Conservation (phyloP, 1,139 yeast genomes). For the Candida glucosophila region DNA sequence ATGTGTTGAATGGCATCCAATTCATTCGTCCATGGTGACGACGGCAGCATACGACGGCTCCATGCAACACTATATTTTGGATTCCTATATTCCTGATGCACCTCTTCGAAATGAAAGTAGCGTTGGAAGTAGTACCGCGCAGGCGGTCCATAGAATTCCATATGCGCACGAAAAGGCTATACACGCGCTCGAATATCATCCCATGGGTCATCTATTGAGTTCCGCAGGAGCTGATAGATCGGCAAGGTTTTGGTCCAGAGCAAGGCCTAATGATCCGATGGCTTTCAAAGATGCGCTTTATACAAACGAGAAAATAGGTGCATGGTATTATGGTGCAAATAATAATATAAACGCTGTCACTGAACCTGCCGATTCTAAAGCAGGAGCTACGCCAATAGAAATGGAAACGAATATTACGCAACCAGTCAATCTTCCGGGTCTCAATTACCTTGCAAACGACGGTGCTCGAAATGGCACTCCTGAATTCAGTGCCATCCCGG, state of each 20-base stretch:
- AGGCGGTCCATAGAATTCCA: slow-evolving; percentile 63
- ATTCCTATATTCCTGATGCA: slow-evolving; percentile 36
- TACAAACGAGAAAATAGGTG: slow-evolving; percentile 61
- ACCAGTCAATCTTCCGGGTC: slow-evolving; percentile 16
- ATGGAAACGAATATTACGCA: slow-evolving; percentile 4
- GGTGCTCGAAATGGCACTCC: slow-evolving; percentile 3
- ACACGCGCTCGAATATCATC: slow-evolving; percentile 86
- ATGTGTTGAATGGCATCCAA: slow-evolving; percentile 87
- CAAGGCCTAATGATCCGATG: slow-evolving; percentile 82
- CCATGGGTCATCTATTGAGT: slow-evolving; percentile 83
- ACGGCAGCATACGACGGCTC: slow-evolving; percentile 91
- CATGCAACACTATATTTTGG: slow-evolving; percentile 65
- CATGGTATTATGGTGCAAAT: slow-evolving; percentile 66
- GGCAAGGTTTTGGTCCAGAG: slow-evolving; percentile 92
- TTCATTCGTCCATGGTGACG: slow-evolving; percentile 69
- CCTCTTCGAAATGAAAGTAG: slow-evolving; percentile 3
- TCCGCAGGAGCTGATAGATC: slow-evolving; percentile 93
- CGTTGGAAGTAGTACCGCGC: slow-evolving; percentile 19
- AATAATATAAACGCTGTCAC: slow-evolving; percentile 54
- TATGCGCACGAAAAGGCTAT: slow-evolving; percentile 93
- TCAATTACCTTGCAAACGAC: slow-evolving; percentile 10
- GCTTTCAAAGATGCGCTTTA: slow-evolving; percentile 73
- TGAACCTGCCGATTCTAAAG: slow-evolving; percentile 18
- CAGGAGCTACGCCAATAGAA: slow-evolving; percentile 4
- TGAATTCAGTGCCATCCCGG: slow-evolving; percentile 11